A percentile compares a stretch with the other conserved stretches of the same genome.
Conservation (phyloP, 2,329 filamentous ascomycete genomes). For the Botryotinia narcissicola region DNA sequence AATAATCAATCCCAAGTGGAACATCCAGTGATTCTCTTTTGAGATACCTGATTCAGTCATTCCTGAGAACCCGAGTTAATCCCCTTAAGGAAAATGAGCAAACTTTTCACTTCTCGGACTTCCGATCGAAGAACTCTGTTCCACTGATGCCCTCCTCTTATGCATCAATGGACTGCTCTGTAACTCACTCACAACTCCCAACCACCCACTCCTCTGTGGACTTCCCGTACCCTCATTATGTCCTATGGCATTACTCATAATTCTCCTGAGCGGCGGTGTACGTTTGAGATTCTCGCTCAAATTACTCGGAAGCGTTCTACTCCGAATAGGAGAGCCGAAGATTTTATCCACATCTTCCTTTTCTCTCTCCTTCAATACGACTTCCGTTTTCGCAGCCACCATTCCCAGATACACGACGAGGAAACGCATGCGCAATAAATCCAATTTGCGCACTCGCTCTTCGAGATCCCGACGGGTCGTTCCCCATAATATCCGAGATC, state of each 20-base stretch:
- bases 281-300: slow-evolving; percentile 31
- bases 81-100: slow-evolving; percentile 7
- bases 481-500: slow-evolving; percentile 49
- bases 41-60: not conserved
- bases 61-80: not conserved
- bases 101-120: slow-evolving; percentile 5
- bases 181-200: slow-evolving; percentile 61
- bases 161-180: slow-evolving; percentile 60
- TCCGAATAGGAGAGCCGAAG: not conserved
- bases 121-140: slow-evolving; percentile 38
- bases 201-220: slow-evolving; percentile 56
- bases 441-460: slow-evolving; percentile 56
- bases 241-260: slow-evolving; percentile 55
- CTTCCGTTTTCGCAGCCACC: slow-evolving; percentile 43
- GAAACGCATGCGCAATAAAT: slow-evolving; percentile 63
- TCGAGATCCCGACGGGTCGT: slow-evolving; percentile 53
- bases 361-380: slow-evolving; percentile 20
- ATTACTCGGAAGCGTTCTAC: not conserved
- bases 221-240: slow-evolving; percentile 49
- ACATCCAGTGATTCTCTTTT: not conserved
- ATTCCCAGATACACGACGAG: slow-evolving; percentile 63
- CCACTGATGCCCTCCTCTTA: slow-evolving; percentile 61
- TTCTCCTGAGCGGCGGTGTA: slow-evolving; percentile 47
- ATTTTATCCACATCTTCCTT: slow-evolving; percentile 6
- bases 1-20: not conserved